Percentiles rank a stretch among this genome's conserved stretches.
phyloP scores from a whole-genome alignment of 768 basidiomycete genomes.

The Kwoniella bestiolae region DNA sequence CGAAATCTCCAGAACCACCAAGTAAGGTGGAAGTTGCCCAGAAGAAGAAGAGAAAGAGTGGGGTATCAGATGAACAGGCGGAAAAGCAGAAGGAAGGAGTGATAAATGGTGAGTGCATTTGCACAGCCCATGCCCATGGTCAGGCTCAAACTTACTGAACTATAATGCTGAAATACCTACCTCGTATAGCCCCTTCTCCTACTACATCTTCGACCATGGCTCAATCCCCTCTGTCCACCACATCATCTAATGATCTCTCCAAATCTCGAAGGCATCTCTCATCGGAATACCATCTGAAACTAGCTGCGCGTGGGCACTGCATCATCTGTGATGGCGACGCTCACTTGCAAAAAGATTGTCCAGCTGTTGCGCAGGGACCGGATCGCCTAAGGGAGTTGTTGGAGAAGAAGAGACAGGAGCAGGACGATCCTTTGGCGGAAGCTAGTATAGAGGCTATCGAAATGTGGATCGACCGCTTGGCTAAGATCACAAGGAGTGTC shows the following conservation, averaged over 20 bases:
- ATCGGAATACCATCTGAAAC: neutral
- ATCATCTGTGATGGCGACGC: conserved; percentile 30
- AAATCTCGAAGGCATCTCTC: conserved; percentile 1
- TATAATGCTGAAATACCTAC: too few species aligned
- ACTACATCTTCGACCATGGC: neutral
- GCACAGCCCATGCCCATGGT: neutral
- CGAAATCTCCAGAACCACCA: conserved; percentile 2
- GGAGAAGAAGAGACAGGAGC: conserved; percentile 18
- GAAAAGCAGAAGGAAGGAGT: neutral
- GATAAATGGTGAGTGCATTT: neutral
- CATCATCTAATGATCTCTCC: neutral
- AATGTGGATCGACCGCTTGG: conserved; percentile 31
- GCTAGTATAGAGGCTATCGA: conserved; percentile 26
- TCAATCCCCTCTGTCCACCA: neutral
- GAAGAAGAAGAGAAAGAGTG: neutral
- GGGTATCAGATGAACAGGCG: neutral
- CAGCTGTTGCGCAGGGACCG: conserved; percentile 29
- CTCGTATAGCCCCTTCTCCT: too few species aligned
- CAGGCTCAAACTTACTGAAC: too few species aligned
- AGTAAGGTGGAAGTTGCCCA: neutral
- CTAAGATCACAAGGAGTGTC: conserved; percentile 20
- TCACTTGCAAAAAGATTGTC: conserved; percentile 45
- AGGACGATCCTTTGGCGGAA: neutral
- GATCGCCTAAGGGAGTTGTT: conserved; percentile 19
- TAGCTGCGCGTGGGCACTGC: conserved; percentile 15